phyloP scores from a whole-genome alignment of 1,284 basidiomycete genomes.

The Cutaneotrichosporon sp. region DNA sequence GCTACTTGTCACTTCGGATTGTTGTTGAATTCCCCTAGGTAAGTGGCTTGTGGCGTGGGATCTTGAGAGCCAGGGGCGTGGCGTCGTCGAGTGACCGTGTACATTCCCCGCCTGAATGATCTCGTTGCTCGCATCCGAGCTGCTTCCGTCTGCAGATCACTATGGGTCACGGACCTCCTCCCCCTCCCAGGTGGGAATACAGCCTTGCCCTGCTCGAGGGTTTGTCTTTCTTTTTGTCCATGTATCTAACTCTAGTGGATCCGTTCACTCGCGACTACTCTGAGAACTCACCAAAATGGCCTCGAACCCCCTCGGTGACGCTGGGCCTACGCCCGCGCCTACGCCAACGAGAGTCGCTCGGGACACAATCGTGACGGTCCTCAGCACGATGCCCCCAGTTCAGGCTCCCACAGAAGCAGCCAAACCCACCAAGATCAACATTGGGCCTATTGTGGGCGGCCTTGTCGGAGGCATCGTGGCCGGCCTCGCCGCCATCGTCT shows the following conservation, averaged over 20 bases:
- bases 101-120: too few species aligned
- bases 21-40: not conserved
- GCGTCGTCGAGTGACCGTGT: too few species aligned
- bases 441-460: constrained; percentile 36
- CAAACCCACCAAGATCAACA: not conserved
- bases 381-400: constrained; percentile 9
- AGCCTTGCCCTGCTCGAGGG: too few species aligned
- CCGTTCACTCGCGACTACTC: too few species aligned
- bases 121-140: not conserved
- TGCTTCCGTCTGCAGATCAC: not conserved
- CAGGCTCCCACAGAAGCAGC: not conserved
- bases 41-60: not conserved
- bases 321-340: constrained; percentile 4
- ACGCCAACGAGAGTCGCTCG: constrained; percentile 10
- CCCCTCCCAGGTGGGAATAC: too few species aligned
- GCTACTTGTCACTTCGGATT: not conserved
- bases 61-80: not conserved
- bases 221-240: not conserved
- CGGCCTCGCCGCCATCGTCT: constrained; percentile 24
- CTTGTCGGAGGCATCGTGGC: constrained; percentile 35
- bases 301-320: not conserved
- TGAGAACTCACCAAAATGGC: not conserved
- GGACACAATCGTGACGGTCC: constrained; percentile 21
- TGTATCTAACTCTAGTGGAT: not conserved
- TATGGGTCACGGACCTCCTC: too few species aligned